These are phyloP conservation scores for Ceratocystis albifundus DNA, from an alignment of 2,329 filamentous ascomycete species.

Conservation along the genomic window DNA sequence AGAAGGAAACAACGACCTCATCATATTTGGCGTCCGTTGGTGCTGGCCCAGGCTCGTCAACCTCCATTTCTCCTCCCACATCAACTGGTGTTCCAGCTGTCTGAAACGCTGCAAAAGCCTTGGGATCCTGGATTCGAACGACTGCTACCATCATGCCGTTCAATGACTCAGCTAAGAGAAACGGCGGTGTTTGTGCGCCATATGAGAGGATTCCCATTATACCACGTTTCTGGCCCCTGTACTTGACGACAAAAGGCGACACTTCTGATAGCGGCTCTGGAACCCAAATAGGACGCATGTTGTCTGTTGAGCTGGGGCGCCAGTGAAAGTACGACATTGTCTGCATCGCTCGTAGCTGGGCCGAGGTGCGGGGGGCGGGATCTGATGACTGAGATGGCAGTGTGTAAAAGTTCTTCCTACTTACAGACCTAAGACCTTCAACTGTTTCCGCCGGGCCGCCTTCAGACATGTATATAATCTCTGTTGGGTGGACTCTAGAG, in stretches of 20 bases:
- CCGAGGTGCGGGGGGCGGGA: slow-evolving; percentile 46
- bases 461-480: slow-evolving; percentile 58
- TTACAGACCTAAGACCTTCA: slow-evolving; percentile 39
- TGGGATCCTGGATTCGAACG: slow-evolving; percentile 46
- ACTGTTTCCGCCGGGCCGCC: slow-evolving; percentile 49
- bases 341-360: slow-evolving; percentile 61
- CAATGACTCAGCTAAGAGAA: slow-evolving; percentile 51
- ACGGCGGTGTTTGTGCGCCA: slow-evolving; percentile 48
- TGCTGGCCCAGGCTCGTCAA: slow-evolving; percentile 19
- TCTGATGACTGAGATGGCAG: slow-evolving; percentile 51
- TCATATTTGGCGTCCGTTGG: slow-evolving; percentile 16
- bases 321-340: slow-evolving; percentile 68
- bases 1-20: slow-evolving; percentile 28
- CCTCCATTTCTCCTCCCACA: slow-evolving; percentile 25
- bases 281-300: slow-evolving; percentile 36
- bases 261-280: slow-evolving; percentile 43
- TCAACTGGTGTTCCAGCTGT: slow-evolving; percentile 15
- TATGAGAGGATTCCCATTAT: slow-evolving; percentile 58
- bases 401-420: slow-evolving; percentile 35
- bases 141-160: slow-evolving; percentile 60
- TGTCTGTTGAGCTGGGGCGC: slow-evolving; percentile 12
- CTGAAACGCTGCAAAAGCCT: slow-evolving; percentile 35
- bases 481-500: slow-evolving; percentile 41
- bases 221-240: slow-evolving; percentile 39
- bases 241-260: slow-evolving; percentile 52